Conservation (phyloP, 2,329 filamentous ascomycete genomes). For the Pestalotiopsis sp. region DNA sequence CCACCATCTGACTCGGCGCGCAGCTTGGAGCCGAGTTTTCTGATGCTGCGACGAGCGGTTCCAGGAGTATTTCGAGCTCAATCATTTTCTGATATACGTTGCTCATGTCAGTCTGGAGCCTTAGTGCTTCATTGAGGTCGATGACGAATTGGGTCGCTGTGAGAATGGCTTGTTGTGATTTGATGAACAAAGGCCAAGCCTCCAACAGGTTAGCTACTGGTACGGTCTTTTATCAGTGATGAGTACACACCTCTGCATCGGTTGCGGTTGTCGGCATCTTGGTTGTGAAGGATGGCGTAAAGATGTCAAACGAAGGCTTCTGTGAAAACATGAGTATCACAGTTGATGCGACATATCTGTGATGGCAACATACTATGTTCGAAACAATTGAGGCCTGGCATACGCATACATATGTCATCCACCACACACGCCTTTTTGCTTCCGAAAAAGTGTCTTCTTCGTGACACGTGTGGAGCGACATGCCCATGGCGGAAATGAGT, state of each 20-base stretch:
- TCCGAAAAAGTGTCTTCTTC: slow-evolving; percentile 44
- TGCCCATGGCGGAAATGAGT: slow-evolving; percentile 46
- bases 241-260: slow-evolving; percentile 41
- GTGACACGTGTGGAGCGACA: slow-evolving; percentile 43
- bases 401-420: slow-evolving; percentile 56
- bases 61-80: slow-evolving; percentile 41
- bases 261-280: slow-evolving; percentile 41
- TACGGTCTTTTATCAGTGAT: neutral
- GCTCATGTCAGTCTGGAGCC: slow-evolving; percentile 38
- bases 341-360: slow-evolving; percentile 12
- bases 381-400: slow-evolving; percentile 55
- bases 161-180: slow-evolving; percentile 50
- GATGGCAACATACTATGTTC: slow-evolving; percentile 41
- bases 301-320: slow-evolving; percentile 45
- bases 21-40: slow-evolving; percentile 38
- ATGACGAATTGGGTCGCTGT: slow-evolving; percentile 50
- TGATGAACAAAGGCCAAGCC: slow-evolving; percentile 46
- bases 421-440: slow-evolving; percentile 50
- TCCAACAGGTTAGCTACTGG: slow-evolving; percentile 24
- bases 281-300: slow-evolving; percentile 47
- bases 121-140: slow-evolving; percentile 45
- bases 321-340: slow-evolving; percentile 19
- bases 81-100: slow-evolving; percentile 43
- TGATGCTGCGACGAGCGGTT: slow-evolving; percentile 37
- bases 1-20: slow-evolving; percentile 36